These are phyloP conservation scores for Globisporangium alternatum DNA, from an alignment of 352 stramenopile genomes.

Conservation along the genomic window DNA sequence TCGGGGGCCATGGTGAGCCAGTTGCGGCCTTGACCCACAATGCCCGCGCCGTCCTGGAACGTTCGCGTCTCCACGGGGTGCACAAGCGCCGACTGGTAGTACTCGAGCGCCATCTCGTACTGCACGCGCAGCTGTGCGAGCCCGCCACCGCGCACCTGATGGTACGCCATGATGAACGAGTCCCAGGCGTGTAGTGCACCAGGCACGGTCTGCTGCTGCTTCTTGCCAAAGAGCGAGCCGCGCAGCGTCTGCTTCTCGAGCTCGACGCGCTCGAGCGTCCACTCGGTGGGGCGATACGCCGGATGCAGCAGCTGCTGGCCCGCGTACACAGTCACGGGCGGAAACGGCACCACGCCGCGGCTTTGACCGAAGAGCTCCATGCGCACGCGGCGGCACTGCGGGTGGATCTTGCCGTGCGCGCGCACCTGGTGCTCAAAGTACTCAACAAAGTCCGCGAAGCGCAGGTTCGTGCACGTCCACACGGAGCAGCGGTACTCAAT, in stretches of 20 bases:
- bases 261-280: slow-evolving; percentile 45
- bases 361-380: slow-evolving; percentile 37
- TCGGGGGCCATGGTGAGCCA: slow-evolving; percentile 32
- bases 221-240: slow-evolving; percentile 17
- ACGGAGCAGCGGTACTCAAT: slow-evolving; percentile 14
- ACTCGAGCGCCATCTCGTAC: slow-evolving; percentile 50
- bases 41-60: slow-evolving; percentile 30
- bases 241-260: slow-evolving; percentile 34
- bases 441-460: slow-evolving; percentile 35
- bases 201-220: slow-evolving; percentile 4
- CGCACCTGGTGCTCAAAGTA: slow-evolving; percentile 62
- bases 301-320: slow-evolving; percentile 38
- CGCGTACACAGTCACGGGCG: slow-evolving; percentile 57
- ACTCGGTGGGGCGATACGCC: slow-evolving; percentile 30
- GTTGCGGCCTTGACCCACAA: slow-evolving; percentile 42
- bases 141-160: slow-evolving; percentile 36
- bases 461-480: slow-evolving; percentile 18
- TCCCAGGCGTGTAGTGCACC: slow-evolving; percentile 18
- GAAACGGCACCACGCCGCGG: slow-evolving; percentile 23
- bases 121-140: slow-evolving; percentile 42
- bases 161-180: slow-evolving; percentile 40
- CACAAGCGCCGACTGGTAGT: slow-evolving; percentile 54
- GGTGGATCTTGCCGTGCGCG: slow-evolving; percentile 39
- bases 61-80: slow-evolving; percentile 25
- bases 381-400: slow-evolving; percentile 34